Base-by-base conservation (phyloP, 192 early-diverging fungal species). In the Mortierella claussenii region DNA sequence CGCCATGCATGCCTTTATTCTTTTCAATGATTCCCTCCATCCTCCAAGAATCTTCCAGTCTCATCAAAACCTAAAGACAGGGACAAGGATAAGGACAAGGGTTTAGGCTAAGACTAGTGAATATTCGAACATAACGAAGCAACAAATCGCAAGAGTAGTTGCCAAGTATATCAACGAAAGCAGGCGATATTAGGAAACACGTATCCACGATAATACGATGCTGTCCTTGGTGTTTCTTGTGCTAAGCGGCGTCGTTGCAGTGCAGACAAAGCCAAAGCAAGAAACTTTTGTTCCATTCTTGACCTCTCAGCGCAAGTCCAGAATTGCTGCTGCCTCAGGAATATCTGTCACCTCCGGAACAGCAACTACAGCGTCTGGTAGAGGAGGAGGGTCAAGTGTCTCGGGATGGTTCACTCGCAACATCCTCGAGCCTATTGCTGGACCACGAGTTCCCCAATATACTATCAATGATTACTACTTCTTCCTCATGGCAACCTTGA, bases 391-490 rank as follows among this genome's bases (percentile, higher is more conserved):
- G 20, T 18, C 24, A 42, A 52, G 68, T 12, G 56, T 74, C 4
- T 50, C 64, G 4, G 42, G 71, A 24, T 76, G 71, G 71, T 76
- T 76, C 37, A 61, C 56, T 13, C 55, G 63, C n/a, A 76, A 76
- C 28, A 76, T 76, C 42, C 37, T 76, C 3, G 62, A 68, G 15
- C 56, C 78, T 10, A 31, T 82, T 10, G 34, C 55, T 17, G 61
- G 70, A 49, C 65, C 57, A 21, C 52, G 55, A 18, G 57, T 82
- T 9, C 81, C 81, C 18, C 69, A 79, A 23, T 68, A 74, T 13
- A 79, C 65, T 9, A 53, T 55, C 34, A 65, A 55, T 2, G 76
- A 82, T 30, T 82, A 79, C 52, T 69, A 60, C 23, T 59, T 64
- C 33, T 82, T 82, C 46, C 55, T 26, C 4, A 51, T 82, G 13